phyloP scores from a whole-genome alignment of 495 filamentous ascomycete genomes.

The Neurospora pannonica region DNA sequence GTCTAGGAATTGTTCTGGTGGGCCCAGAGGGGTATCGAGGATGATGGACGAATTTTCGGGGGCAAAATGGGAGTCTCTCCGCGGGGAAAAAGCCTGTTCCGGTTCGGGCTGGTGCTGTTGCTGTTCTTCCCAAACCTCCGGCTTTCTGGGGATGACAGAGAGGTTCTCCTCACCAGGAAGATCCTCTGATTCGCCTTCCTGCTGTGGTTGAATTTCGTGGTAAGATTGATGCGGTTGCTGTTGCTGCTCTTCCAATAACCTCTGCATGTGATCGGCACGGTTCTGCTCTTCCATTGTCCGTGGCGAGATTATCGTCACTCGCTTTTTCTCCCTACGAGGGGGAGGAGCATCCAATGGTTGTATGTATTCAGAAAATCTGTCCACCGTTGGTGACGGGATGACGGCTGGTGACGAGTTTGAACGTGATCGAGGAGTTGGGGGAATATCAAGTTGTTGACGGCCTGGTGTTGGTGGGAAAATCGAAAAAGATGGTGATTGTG shows the following conservation, averaged over 20 bases:
- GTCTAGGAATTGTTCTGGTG: conserved; percentile 12
- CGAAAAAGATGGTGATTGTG: conserved; percentile 49
- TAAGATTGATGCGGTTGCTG: conserved; percentile 3
- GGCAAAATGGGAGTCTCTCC: conserved; percentile 24
- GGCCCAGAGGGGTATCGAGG: conserved; percentile 32
- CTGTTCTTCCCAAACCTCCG: background rate
- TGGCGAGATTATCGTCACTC: conserved; percentile 20
- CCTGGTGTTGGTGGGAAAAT: conserved; percentile 52
- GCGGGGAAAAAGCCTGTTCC: background rate
- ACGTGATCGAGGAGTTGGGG: conserved; percentile 37
- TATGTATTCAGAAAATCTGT: conserved; percentile 16
- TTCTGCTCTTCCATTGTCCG: conserved; percentile 22
- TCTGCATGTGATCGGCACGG: conserved; percentile 13
- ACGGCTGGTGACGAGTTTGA: conserved; percentile 51
- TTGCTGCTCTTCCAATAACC: conserved; percentile 20
- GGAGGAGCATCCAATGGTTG: background rate
- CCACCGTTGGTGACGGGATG: conserved; percentile 33
- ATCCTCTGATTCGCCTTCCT: background rate
- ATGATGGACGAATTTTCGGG: conserved; percentile 36
- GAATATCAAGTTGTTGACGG: conserved; percentile 20
- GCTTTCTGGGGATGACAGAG: background rate
- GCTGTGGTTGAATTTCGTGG: background rate
- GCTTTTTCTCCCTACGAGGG: conserved; percentile 15
- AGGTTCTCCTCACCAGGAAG: background rate
- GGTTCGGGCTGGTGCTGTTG: background rate